Evolutionary conservation across 768 basidiomycete genomes (phyloP).

Genomic region (Lactarius sp.): DNA sequence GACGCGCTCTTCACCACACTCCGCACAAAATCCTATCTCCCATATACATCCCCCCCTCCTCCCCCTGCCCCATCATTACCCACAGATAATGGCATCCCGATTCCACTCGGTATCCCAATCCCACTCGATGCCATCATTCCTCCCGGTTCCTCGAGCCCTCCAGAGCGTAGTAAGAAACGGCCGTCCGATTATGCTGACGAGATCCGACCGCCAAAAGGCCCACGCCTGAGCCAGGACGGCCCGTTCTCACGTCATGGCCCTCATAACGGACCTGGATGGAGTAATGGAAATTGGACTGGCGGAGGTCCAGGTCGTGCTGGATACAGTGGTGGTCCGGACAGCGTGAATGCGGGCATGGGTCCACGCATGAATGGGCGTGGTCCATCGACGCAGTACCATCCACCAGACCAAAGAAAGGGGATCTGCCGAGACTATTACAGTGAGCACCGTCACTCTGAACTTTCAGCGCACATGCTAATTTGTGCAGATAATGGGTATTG

Average conservation of each 20-base stretch:
- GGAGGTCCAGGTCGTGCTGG: slow-evolving; percentile 29
- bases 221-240: slow-evolving; percentile 59
- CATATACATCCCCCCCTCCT: slow-evolving; percentile 48
- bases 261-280: slow-evolving; percentile 35
- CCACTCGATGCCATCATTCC: slow-evolving; percentile 63
- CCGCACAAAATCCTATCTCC: slow-evolving; percentile 79
- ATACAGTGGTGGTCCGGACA: slow-evolving; percentile 34
- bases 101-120: slow-evolving; percentile 80
- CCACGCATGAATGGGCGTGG: slow-evolving; percentile 25
- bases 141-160: slow-evolving; percentile 39
- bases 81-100: slow-evolving; percentile 68
- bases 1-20: slow-evolving; percentile 82
- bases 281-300: slow-evolving; percentile 32
- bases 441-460: slow-evolving; percentile 39
- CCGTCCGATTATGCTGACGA: slow-evolving; percentile 56
- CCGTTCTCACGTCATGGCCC: slow-evolving; percentile 61
- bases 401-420: slow-evolving; percentile 68
- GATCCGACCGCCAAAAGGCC: slow-evolving; percentile 62
- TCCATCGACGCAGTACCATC: slow-evolving; percentile 45
- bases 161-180: slow-evolving; percentile 62
- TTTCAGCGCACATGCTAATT: slow-evolving; percentile 15
- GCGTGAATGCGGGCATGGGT: slow-evolving; percentile 28
- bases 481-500: slow-evolving; percentile 83
- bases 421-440: slow-evolving; percentile 92
- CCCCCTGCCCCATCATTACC: slow-evolving; percentile 34